A percentile compares a stretch with the other conserved stretches of the same genome.
phyloP scores from a whole-genome alignment of 1,284 basidiomycete genomes.

The Moesziomyces sp. region DNA sequence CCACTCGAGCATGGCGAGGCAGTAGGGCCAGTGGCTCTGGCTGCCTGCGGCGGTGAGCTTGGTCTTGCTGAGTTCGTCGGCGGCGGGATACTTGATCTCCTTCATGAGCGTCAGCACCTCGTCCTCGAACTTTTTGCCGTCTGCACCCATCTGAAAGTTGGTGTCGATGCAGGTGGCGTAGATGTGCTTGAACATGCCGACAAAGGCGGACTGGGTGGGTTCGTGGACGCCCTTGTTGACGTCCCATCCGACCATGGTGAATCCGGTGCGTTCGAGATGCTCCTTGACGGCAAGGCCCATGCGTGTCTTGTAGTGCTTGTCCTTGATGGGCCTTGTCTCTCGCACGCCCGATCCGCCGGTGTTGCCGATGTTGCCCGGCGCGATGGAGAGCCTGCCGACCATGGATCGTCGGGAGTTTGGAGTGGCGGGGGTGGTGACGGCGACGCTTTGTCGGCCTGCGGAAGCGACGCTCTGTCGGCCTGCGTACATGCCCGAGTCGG shows the following conservation, averaged over 20 bases:
- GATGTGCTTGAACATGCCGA: slow-evolving; percentile 65
- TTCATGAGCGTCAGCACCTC: slow-evolving; percentile 62
- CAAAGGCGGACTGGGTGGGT: slow-evolving; percentile 63
- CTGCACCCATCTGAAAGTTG: slow-evolving; percentile 56
- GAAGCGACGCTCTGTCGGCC: slow-evolving; percentile 48
- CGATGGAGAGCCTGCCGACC: slow-evolving; percentile 50
- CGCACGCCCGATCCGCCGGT: slow-evolving; percentile 35
- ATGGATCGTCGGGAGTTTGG: slow-evolving; percentile 32
- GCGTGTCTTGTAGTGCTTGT: slow-evolving; percentile 52
- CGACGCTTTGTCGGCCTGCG: slow-evolving; percentile 47
- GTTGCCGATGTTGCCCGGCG: slow-evolving; percentile 42
- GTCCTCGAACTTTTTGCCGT: slow-evolving; percentile 64
- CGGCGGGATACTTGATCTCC: slow-evolving; percentile 64
- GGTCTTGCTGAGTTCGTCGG: slow-evolving; percentile 66
- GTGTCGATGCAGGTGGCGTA: slow-evolving; percentile 60
- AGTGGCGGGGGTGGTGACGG: slow-evolving; percentile 50
- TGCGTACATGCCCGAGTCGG: slow-evolving; percentile 38
- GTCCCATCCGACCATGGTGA: slow-evolving; percentile 59
- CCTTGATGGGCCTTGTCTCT: slow-evolving; percentile 53
- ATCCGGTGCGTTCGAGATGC: slow-evolving; percentile 59
- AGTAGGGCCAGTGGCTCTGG: slow-evolving; percentile 65
- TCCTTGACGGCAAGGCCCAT: slow-evolving; percentile 60
- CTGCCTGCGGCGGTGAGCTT: slow-evolving; percentile 64
- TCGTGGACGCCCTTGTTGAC: slow-evolving; percentile 59
- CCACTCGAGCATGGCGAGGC: slow-evolving; percentile 67